Evolutionary conservation across 176 grass and related monocot genomes (phyloP).

Genomic region (Paspalum notatum): DNA sequence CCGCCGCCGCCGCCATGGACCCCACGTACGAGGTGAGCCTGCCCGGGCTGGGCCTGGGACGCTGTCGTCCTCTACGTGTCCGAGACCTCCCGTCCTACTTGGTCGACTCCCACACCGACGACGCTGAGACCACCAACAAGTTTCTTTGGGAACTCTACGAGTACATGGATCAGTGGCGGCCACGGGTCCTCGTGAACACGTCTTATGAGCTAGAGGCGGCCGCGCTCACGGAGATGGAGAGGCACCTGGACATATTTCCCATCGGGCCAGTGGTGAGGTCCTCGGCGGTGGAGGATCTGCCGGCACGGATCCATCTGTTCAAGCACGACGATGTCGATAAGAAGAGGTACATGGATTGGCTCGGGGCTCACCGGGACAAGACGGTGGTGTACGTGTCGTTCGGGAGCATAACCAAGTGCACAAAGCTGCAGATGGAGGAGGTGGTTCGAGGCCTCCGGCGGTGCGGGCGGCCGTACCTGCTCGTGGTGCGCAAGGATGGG

Average conservation of each 20-base stretch:
- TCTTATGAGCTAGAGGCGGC: conserved; percentile 44
- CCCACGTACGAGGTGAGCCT: conserved; percentile 14
- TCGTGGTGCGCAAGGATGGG: conserved; percentile 51
- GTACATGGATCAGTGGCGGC: conserved; percentile 13
- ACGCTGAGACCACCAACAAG: neutral
- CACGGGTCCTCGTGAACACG: conserved; percentile 56
- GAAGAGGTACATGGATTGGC: conserved; percentile 52
- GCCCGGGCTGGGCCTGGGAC: conserved; percentile 36
- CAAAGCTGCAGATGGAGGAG: conserved; percentile 47
- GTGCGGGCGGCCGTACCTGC: conserved; percentile 40
- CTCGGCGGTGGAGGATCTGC: neutral
- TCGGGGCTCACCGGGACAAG: conserved; percentile 21
- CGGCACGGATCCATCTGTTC: conserved; percentile 23
- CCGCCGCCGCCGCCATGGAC: neutral
- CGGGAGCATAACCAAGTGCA: conserved; percentile 50
- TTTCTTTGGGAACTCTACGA: conserved; percentile 15
- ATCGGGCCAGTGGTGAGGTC: conserved; percentile 44
- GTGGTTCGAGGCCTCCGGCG: conserved; percentile 32
- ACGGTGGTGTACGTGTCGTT: conserved; percentile 63
- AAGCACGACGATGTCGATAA: conserved; percentile 15
- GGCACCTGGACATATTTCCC: conserved; percentile 25
- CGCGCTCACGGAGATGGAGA: conserved; percentile 23
- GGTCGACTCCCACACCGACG: neutral
- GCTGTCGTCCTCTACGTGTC: conserved; percentile 2
- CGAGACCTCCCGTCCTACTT: conserved; percentile 48